phyloP scores from a whole-genome alignment of 441 rosid genomes.

The Francoa sonchifolia region DNA sequence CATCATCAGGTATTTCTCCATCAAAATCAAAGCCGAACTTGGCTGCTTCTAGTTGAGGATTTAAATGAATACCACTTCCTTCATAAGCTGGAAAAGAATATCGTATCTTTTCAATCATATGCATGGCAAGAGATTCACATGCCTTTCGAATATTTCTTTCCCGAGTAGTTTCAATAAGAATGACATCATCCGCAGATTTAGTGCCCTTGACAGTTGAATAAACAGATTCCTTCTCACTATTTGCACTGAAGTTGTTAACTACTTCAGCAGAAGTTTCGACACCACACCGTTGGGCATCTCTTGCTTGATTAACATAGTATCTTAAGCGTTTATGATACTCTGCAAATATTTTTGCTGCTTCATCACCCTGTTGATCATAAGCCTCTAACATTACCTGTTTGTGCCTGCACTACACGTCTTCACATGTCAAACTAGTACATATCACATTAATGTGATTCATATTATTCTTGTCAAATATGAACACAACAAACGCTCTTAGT shows the following conservation, averaged over 20 bases:
- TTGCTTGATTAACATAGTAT: conserved; percentile 68
- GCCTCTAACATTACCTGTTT: conserved; percentile 81
- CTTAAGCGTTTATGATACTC: conserved; percentile 78
- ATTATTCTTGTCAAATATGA: background rate
- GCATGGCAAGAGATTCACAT: conserved; percentile 66
- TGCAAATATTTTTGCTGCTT: conserved; percentile 77
- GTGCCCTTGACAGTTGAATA: conserved; percentile 78
- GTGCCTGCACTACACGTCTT: conserved; percentile 40
- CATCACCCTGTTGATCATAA: conserved; percentile 84
- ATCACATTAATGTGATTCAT: background rate
- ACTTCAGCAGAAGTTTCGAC: conserved; percentile 44
- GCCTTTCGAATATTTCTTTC: conserved; percentile 77
- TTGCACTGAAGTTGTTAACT: conserved; percentile 31
- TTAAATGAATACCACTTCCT: conserved; percentile 72
- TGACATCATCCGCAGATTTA: conserved; percentile 66
- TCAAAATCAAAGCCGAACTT: conserved; percentile 74
- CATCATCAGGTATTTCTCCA: conserved; percentile 68
- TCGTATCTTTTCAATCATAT: conserved; percentile 56
- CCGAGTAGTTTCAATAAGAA: conserved; percentile 70
- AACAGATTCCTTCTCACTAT: conserved; percentile 62
- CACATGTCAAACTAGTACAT: conserved; percentile 1
- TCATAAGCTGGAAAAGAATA: conserved; percentile 81
- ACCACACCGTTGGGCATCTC: conserved; percentile 56
- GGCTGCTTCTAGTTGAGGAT: conserved; percentile 63
- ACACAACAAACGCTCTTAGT: background rate